A percentile compares a stretch with the other conserved stretches of the same genome.
Conservation (phyloP, 2,329 filamentous ascomycete species). For the Penicillium fuscoglaucum region DNA sequence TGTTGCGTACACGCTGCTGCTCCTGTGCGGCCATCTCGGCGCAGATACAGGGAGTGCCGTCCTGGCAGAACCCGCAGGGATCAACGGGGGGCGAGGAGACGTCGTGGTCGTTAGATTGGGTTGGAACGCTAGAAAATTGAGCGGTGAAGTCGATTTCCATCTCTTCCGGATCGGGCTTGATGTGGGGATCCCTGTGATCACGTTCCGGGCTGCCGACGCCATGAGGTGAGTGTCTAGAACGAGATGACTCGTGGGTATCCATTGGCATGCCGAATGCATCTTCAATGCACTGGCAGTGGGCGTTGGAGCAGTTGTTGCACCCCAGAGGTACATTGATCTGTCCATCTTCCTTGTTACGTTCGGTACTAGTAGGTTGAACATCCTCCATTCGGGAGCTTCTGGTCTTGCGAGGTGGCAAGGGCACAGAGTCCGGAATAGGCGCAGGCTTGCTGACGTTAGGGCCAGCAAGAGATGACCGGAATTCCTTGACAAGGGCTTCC, state of each 20-base stretch:
- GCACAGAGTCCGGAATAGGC: conserved; percentile 39
- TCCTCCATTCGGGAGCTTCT: conserved; percentile 25
- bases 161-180: conserved; percentile 49
- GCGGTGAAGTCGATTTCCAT: conserved; percentile 75
- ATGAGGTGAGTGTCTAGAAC: conserved; percentile 40
- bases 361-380: conserved; percentile 15
- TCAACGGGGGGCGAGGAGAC: conserved; percentile 54
- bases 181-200: conserved; percentile 51
- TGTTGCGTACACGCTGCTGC: conserved; percentile 46
- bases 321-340: conserved; percentile 51
- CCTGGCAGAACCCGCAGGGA: conserved; percentile 78
- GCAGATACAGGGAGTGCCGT: conserved; percentile 79
- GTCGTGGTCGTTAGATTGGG: conserved; percentile 24
- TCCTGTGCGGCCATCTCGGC: conserved; percentile 61
- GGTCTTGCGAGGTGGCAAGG: conserved; percentile 37
- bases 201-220: conserved; percentile 51
- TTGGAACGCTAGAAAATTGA: conserved; percentile 55
- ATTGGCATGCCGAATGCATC: conserved; percentile 53
- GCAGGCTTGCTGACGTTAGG: conserved; percentile 19
- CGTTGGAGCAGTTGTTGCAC: conserved; percentile 66
- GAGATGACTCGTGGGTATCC: conserved; percentile 41
- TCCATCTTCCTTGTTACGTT: conserved; percentile 23
- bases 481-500: conserved; percentile 45
- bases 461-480: conserved; percentile 36
- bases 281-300: conserved; percentile 63